Base-by-base conservation (phyloP, 139 green algal species). In the Tetradesmus lagerheimii region DNA sequence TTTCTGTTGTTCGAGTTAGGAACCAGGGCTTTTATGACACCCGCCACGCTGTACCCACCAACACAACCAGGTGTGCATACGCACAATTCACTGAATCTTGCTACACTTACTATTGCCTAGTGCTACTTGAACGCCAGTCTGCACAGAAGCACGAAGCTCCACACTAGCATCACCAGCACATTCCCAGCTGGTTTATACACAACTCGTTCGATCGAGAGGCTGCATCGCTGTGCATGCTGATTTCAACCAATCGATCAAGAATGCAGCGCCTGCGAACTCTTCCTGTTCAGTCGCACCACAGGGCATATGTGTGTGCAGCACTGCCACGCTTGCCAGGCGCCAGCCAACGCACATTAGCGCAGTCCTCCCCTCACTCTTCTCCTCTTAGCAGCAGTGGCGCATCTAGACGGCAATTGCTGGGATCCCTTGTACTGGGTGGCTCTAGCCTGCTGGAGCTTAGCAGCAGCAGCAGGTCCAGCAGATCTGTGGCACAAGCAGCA, bases 401-500 rank as follows among this genome's bases (percentile, higher is more conserved):
- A 80, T 88, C 83, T 18, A 41, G 83, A 64, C 62, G 83, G 64
- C 83, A 88, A 43, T 64, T 88, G 83, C 83, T 88, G 16, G 83
- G 83, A 15, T 38, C 57, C 25, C 41, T 88, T 14, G 62, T 89
- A 3, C 71, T 91, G 62, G 89, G 89, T 3, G 43, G 71, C 62
- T 75, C 47, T 29, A 71, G 43, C 31, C 27, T 89, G 4, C 37
- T 85, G 18, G 82, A 81, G 23, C 80, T 89, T 4, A 80, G 71
- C 71, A 83, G 88, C n/a, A 89, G 71, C 82, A 39, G 77, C 77
- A 75, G 85, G 53, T 20, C 53, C 85, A 89, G 74, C 45, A 83
- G 85, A 50, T 89, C 85, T 20, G 29, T 92, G 2, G 89, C 89
- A 25, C 41, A 66, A 20, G 89, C 89, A 37, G 89, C 89, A 67